phyloP scores from a whole-genome alignment of 441 rosid genomes.

The Rhodomyrtus psidioides region DNA sequence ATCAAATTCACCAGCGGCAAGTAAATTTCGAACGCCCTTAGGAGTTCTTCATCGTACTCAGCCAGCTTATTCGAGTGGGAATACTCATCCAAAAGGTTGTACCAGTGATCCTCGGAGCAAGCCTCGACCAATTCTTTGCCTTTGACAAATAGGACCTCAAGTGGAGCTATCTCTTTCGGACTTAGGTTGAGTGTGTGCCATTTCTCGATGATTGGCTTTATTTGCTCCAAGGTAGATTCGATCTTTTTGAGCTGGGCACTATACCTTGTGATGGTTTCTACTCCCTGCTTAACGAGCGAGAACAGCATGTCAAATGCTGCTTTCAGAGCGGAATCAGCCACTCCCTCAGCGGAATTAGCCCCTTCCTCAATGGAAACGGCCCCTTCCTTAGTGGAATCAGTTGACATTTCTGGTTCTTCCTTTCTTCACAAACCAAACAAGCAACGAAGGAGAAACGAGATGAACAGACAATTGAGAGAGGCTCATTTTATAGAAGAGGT shows the following conservation, averaged over 20 bases:
- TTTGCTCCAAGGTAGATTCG: not conserved
- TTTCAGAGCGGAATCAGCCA: too few species aligned
- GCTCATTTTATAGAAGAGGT: too few species aligned
- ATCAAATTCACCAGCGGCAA: not conserved
- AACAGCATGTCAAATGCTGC: not conserved
- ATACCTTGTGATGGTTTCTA: not conserved
- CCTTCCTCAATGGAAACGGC: too few species aligned
- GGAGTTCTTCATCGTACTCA: not conserved
- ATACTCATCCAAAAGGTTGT: not conserved
- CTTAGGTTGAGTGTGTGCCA: too few species aligned
- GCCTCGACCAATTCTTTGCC: not conserved
- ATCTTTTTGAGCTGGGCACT: not conserved
- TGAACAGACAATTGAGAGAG: too few species aligned
- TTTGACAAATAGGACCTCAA: not conserved
- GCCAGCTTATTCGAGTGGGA: not conserved
- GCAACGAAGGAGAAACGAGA: not conserved
- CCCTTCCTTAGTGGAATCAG: not conserved
- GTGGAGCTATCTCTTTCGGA: not conserved
- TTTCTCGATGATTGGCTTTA: not conserved
- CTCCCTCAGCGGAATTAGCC: too few species aligned
- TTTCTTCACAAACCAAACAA: not conserved
- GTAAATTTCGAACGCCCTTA: not conserved
- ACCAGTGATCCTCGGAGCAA: not conserved
- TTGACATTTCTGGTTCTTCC: not conserved
- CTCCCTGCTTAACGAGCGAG: not conserved